Base-by-base conservation (phyloP, 163 green algal genomes). In the Volvox carteri region DNA sequence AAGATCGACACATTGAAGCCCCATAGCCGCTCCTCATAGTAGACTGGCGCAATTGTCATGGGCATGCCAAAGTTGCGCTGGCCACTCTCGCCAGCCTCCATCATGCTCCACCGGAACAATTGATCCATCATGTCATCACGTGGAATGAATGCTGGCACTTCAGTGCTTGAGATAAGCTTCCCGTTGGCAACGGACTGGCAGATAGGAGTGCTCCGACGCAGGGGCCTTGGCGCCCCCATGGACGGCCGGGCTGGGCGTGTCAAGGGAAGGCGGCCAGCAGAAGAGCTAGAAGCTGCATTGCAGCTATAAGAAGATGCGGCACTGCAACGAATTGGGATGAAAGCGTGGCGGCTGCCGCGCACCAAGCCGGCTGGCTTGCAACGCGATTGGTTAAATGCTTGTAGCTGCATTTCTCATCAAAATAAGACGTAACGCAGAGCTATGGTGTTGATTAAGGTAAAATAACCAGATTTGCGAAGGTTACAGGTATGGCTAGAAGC, bases 61-160 rank as follows among this genome's bases (percentile, higher is more conserved):
- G 94, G 94, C 84, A 93, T 93, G 46, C 95, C 95, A 85, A 96
- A 96, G 88, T 97, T 98, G 28, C 91, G 92, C 37, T 89, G 75
- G 39, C 94, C 94, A 25, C 89, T 85, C 75, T 98, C 95, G 28
- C 93, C 91, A 2, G 94, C 90, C 80, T 97, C 94, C 44, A 96
- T 96, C 16, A 92, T 74, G 2, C 94, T 92, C 96, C 96, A 98
- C 11, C 93, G 42, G 0, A 89, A 37, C 25, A 98, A 89, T 94
- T 98, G 96, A 84, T 98, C 95, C 78, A 97, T 96, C 68, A 98
- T 93, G 86, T 98, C 96, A 56, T 95, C 87, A 28, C 96, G 91
- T 6, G 93, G 93, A 60, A 98, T 98, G 92, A 98, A 98, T 1
- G 96, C 94, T 21, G 96, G 95, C 8, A 98, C 95, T 73, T 98